phyloP scores from a whole-genome alignment of 345 rosid genomes.

The Gossypium bickii region DNA sequence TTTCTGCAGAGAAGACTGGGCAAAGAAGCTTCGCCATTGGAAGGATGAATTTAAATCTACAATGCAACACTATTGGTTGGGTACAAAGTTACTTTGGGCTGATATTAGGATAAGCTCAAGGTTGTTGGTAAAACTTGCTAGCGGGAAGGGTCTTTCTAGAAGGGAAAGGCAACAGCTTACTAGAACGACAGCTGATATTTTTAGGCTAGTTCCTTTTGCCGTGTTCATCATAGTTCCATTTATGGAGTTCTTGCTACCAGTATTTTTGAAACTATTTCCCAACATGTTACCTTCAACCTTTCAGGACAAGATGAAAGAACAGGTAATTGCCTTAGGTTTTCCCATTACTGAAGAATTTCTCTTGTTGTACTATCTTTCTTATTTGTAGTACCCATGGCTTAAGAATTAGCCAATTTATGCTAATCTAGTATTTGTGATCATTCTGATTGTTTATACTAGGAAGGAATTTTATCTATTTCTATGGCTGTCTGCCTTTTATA shows the following conservation, averaged over 20 bases:
- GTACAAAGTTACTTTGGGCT: constrained; percentile 89
- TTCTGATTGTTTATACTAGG: neutral
- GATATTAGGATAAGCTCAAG: constrained; percentile 82
- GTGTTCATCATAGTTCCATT: constrained; percentile 90
- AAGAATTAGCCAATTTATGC: neutral
- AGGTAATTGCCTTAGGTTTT: constrained; percentile 45
- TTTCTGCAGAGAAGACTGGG: constrained; percentile 86
- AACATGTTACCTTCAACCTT: constrained; percentile 97
- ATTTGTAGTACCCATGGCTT: neutral
- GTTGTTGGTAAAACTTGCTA: constrained; percentile 78
- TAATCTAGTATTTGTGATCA: neutral
- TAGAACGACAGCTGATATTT: constrained; percentile 78
- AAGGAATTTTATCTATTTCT: neutral
- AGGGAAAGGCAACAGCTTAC: constrained; percentile 83
- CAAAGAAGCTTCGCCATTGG: constrained; percentile 78
- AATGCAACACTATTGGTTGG: constrained; percentile 89
- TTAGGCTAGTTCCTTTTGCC: constrained; percentile 79
- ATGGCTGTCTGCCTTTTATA: neutral
- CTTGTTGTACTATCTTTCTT: neutral
- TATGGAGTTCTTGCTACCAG: constrained; percentile 97
- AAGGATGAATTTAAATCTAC: constrained; percentile 87
- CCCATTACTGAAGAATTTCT: neutral
- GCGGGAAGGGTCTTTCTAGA: constrained; percentile 88
- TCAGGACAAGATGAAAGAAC: constrained; percentile 98
- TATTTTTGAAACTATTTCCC: constrained; percentile 79